Evolutionary conservation across 176 grass and related monocot species (phyloP).

Genomic region (Cocos nucifera): DNA sequence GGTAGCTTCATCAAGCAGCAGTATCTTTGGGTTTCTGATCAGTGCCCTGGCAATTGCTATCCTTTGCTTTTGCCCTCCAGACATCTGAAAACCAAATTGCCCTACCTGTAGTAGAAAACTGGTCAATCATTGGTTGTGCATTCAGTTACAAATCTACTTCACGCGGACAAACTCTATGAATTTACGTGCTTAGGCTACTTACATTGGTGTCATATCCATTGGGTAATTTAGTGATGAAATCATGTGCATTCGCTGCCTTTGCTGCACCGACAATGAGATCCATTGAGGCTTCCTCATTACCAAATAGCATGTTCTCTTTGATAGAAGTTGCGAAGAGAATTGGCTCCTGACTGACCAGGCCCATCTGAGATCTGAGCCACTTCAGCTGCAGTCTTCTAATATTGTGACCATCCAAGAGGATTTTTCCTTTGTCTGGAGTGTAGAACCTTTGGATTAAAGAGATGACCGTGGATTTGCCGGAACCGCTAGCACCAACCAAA

Average conservation of each 20-base stretch:
- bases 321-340: slow-evolving; percentile 11
- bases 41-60: slow-evolving; percentile 23
- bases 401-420: slow-evolving; percentile 11
- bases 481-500: slow-evolving; percentile 11
- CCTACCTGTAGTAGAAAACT: slow-evolving; percentile 14
- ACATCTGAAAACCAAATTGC: slow-evolving; percentile 23
- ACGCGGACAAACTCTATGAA: background rate
- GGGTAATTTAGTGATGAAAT: slow-evolving; percentile 12
- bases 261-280: slow-evolving; percentile 2
- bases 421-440: background rate
- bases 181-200: background rate
- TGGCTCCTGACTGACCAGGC: slow-evolving; percentile 20
- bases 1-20: slow-evolving; percentile 24
- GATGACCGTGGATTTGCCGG: slow-evolving; percentile 13
- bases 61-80: slow-evolving; percentile 23
- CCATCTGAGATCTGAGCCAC: slow-evolving; percentile 18
- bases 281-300: slow-evolving; percentile 10
- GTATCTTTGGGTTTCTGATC: slow-evolving; percentile 20
- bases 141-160: background rate
- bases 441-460: slow-evolving; percentile 9
- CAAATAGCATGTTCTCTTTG: slow-evolving; percentile 16
- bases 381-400: slow-evolving; percentile 10
- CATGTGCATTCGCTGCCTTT: slow-evolving; percentile 12
- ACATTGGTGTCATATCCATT: slow-evolving; percentile 6
- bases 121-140: background rate